Base-by-base conservation (phyloP, 805 yeast species). In the Tetrapisispora arboricola region DNA sequence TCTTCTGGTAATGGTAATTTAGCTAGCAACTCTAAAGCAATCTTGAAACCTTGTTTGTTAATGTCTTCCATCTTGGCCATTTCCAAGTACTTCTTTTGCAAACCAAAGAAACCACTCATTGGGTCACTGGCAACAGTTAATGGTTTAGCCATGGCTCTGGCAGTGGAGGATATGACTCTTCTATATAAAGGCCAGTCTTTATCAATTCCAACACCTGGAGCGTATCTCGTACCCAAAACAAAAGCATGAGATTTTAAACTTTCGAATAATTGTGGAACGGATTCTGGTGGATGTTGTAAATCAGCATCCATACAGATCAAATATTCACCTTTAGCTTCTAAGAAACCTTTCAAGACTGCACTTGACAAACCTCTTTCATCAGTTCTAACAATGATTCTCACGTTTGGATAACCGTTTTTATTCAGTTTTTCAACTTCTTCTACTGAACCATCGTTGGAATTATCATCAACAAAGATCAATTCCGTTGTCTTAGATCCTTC, bases 271-370 rank as follows among this genome's bases (percentile, higher is more conserved):
- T 60, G 64, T 38, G 75, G 75, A 9, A 70, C 74, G 42, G 64
- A 59, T 51, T 71, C 76, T 25, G 76, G 76, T 33, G 75, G 76
- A 50, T 71, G 75, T 54, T 71, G 73, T 41, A 71, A 59, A 53
- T 71, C 76, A 19, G 76, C 76, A 53, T 71, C 76, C 75, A 71
- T 71, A 50, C 76, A 71, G 31, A 71, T 60, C 42, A 71, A 47
- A 46, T 69, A 67, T 37, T 67, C 65, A 49, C 76, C 76, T 40
- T 66, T 55, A 22, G 72, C 67, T 38, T 67, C 74, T 34, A 58
- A 49, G 52, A 71, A 71, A 13, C 76, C 76, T 48, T 63, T 63
- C 48, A 71, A 48, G 10, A 71, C 76, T 24, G 76, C 76, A 34
- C 73, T 68, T 18, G 72, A 67, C 24, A 71, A 54, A 17, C 76